Percentiles rank a stretch among this genome's conserved stretches.
These are phyloP conservation scores for Colletotrichum sp. DNA, from an alignment of 2,329 filamentous ascomycete species.

Conservation along the genomic window DNA sequence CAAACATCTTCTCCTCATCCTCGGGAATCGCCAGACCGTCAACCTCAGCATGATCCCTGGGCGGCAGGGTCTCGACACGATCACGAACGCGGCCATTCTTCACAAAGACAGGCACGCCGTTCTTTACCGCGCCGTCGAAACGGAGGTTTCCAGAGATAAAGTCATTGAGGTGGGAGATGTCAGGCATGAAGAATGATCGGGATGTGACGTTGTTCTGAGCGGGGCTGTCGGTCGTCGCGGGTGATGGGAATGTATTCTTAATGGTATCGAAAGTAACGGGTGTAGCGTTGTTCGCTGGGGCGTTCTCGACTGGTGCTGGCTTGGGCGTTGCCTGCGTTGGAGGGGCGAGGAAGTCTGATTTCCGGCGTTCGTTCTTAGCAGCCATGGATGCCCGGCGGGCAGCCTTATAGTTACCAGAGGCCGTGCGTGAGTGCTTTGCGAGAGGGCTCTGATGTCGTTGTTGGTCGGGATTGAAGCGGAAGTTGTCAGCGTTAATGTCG, in stretches of 20 bases:
- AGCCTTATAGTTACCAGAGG: constrained; percentile 27
- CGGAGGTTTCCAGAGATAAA: constrained; percentile 61
- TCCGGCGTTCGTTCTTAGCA: constrained; percentile 6
- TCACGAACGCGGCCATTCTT: constrained; percentile 59
- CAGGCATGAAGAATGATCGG: constrained; percentile 60
- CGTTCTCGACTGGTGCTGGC: neutral
- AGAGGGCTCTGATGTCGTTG: constrained; percentile 42
- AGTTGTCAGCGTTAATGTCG: constrained; percentile 24
- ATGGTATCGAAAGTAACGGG: constrained; percentile 23
- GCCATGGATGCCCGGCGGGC: constrained; percentile 8
- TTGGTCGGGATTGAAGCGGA: constrained; percentile 29
- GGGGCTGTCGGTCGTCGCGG: constrained; percentile 36
- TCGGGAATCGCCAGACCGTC: constrained; percentile 55
- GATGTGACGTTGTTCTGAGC: constrained; percentile 45
- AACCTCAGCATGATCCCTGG: constrained; percentile 51
- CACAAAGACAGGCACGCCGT: constrained; percentile 61
- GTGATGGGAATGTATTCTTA: constrained; percentile 30
- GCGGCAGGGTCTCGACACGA: constrained; percentile 36
- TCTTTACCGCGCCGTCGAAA: constrained; percentile 54
- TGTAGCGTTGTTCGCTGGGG: constrained; percentile 1
- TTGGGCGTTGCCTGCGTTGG: constrained; percentile 15
- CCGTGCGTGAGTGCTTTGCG: constrained; percentile 36
- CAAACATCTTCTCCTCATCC: constrained; percentile 63
- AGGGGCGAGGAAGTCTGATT: constrained; percentile 15
- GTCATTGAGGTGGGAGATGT: constrained; percentile 60